phyloP scores from a whole-genome alignment of 2,329 filamentous ascomycete genomes.

The Westerdykella sp. region DNA sequence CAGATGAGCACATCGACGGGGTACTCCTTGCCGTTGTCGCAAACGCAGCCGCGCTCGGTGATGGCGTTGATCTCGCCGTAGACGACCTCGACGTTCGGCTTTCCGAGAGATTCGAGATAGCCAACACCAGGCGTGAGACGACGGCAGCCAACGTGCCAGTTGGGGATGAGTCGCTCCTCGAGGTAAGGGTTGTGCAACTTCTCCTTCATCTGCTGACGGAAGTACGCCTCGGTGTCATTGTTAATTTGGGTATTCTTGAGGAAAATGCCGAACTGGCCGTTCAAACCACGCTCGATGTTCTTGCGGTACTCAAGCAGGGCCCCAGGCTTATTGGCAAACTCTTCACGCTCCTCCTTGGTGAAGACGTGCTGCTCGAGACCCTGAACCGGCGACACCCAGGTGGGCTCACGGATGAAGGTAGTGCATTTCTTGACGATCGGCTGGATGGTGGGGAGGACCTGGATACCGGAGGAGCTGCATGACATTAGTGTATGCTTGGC shows the following conservation, averaged over 20 bases:
- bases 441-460: slow-evolving; percentile 48
- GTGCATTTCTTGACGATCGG: slow-evolving; percentile 40
- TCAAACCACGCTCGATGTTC: slow-evolving; percentile 42
- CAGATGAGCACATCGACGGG: slow-evolving; percentile 34
- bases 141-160: slow-evolving; percentile 37
- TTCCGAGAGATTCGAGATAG: slow-evolving; percentile 39
- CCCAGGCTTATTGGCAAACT: slow-evolving; percentile 40
- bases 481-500: slow-evolving; percentile 6
- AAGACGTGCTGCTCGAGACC: slow-evolving; percentile 43
- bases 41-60: slow-evolving; percentile 35
- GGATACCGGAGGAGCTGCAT: slow-evolving; percentile 49
- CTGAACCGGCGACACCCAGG: slow-evolving; percentile 45
- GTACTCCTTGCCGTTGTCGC: slow-evolving; percentile 30
- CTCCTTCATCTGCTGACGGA: slow-evolving; percentile 44
- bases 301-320: slow-evolving; percentile 40
- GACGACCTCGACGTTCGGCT: slow-evolving; percentile 39
- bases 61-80: slow-evolving; percentile 34
- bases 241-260: slow-evolving; percentile 39
- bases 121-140: slow-evolving; percentile 42
- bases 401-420: slow-evolving; percentile 47
- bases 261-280: slow-evolving; percentile 45
- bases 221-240: slow-evolving; percentile 37
- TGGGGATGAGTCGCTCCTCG: slow-evolving; percentile 30
- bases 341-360: slow-evolving; percentile 36
- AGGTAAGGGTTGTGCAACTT: slow-evolving; percentile 34